Percentiles rank a stretch among this genome's conserved stretches.
These are phyloP conservation scores for Syzygium grande DNA, from an alignment of 345 rosid species.

Conservation along the genomic window DNA sequence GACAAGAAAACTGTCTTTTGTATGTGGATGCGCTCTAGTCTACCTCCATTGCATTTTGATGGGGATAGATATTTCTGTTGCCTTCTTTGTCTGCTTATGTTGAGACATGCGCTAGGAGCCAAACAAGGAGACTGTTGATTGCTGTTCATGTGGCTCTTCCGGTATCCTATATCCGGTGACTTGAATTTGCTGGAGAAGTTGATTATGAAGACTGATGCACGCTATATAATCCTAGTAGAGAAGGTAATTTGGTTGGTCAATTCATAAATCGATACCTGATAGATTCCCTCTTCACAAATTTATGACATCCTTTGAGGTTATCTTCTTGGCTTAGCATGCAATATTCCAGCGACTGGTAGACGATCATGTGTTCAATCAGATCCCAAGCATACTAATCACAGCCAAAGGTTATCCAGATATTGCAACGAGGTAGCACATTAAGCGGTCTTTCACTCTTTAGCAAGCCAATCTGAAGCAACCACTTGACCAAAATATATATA, in stretches of 20 bases:
- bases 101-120: slow-evolving; percentile 47
- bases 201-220: slow-evolving; percentile 65
- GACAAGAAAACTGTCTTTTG: not conserved
- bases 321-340: slow-evolving; percentile 56
- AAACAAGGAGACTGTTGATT: slow-evolving; percentile 53
- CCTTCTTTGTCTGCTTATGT: not conserved
- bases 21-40: not conserved
- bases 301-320: not conserved
- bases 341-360: slow-evolving; percentile 84
- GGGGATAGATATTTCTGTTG: not conserved
- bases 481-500: no score
- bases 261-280: not conserved
- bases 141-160: slow-evolving; percentile 76
- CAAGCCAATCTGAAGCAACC: not conserved
- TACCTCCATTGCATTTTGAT: not conserved
- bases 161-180: slow-evolving; percentile 79
- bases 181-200: slow-evolving; percentile 49
- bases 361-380: slow-evolving; percentile 64
- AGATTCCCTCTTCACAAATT: not conserved
- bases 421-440: slow-evolving; percentile 62
- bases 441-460: not conserved
- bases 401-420: slow-evolving; percentile 97
- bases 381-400: slow-evolving; percentile 80
- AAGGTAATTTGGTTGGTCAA: slow-evolving; percentile 38
- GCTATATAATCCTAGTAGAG: slow-evolving; percentile 80